These are phyloP conservation scores for Phytophthora pseudosyringae DNA, from an alignment of 352 stramenopile genomes.

Conservation along the genomic window DNA sequence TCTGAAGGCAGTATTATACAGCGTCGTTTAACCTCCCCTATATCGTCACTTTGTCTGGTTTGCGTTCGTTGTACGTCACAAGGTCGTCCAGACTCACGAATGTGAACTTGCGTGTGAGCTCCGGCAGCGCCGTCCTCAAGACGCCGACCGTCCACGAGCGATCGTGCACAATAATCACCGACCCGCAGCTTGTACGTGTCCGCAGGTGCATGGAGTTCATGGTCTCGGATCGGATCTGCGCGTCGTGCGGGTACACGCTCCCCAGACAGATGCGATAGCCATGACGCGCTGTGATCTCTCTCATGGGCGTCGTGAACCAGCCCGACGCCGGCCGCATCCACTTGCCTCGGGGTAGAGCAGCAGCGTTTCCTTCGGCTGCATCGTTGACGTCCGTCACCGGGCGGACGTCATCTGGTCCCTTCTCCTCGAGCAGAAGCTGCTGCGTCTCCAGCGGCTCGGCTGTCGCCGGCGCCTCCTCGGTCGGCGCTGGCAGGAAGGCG, in stretches of 20 bases:
- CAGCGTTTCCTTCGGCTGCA: background rate
- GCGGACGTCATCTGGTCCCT: background rate
- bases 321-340: constrained; percentile 86
- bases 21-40: constrained; percentile 4
- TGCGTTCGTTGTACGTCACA: constrained; percentile 28
- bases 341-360: constrained; percentile 28
- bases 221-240: constrained; percentile 75
- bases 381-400: constrained; percentile 1
- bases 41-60: constrained; percentile 29
- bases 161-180: constrained; percentile 88
- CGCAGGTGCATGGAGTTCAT: constrained; percentile 73
- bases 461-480: background rate
- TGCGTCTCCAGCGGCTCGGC: constrained; percentile 20
- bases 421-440: constrained; percentile 34
- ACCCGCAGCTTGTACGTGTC: constrained; percentile 62
- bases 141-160: constrained; percentile 83
- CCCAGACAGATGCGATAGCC: constrained; percentile 88
- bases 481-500: constrained; percentile 40
- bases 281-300: constrained; percentile 68
- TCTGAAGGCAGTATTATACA: constrained; percentile 1
- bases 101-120: constrained; percentile 54
- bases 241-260: constrained; percentile 88
- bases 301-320: constrained; percentile 87
- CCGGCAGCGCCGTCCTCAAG: constrained; percentile 59
- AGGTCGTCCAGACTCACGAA: constrained; percentile 82